Base-by-base conservation (phyloP, 495 filamentous ascomycete species). In the Alectoria sarmentosa region DNA sequence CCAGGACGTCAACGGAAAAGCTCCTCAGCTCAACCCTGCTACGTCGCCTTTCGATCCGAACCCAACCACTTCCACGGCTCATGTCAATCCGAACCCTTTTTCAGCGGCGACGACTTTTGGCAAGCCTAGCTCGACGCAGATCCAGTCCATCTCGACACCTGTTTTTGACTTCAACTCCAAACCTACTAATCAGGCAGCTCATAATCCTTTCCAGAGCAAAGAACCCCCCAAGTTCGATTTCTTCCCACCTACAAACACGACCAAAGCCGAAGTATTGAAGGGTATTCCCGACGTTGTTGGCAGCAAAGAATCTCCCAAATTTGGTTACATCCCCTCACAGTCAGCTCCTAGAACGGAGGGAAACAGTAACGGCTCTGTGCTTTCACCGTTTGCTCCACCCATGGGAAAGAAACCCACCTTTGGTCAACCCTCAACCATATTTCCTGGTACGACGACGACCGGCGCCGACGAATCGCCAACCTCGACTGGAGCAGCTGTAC, bases 11-110 rank as follows among this genome's bases (percentile, higher is more conserved):
- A 64, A 64, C 38, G 48, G 60, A 55, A 38, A 59, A 17, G 19
- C 41, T 49, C 23, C 60, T 21, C 55, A 66, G 21, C 34, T 69
- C 54, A 60, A 66, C 23, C 19, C 58, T 19, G n/a, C 65, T 21
- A 54, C 52, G 19, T n/a, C 38, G 28, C 39, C 48, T 21, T 66
- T 61, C 49, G 36, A 21, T 26, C 38, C 49, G n/a, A 23, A 54
- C 36, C n/a, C 46, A 9, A 56, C 36, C 10, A n/a, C 21, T 0
- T 30, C 28, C 42, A 36, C 19, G 10, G 32, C 10, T 34, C 19
- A 38, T 4, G 9, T 21, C 19, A 11, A 32, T 13, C 21, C 52
- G 4, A 57, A 44, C 36, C 62, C 52, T 17, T 58, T 64, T 14
- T 23, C 41, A 64, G 52, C 41, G 30, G 21, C 54, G 30, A 23